These are phyloP conservation scores for Panaeolus cyanescens DNA, from an alignment of 768 basidiomycete species.

Conservation along the genomic window DNA sequence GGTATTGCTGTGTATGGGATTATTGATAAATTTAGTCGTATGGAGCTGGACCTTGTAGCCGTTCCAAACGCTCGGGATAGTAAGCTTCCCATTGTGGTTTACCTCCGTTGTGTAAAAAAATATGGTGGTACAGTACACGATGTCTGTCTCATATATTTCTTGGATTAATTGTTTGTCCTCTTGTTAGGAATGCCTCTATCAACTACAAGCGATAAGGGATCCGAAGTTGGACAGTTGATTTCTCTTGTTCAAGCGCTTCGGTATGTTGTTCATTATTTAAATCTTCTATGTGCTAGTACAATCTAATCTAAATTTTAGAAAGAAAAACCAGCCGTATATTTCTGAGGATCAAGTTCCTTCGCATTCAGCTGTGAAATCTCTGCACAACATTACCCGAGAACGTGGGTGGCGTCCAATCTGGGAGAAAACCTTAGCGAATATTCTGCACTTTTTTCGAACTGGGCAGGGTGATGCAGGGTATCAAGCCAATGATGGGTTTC, in stretches of 20 bases:
- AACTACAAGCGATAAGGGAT: slow-evolving; percentile 20
- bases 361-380: slow-evolving; percentile 22
- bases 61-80: slow-evolving; percentile 18
- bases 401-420: slow-evolving; percentile 26
- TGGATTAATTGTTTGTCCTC: not conserved
- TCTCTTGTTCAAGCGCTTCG: slow-evolving; percentile 19
- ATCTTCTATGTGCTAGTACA: not conserved
- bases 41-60: slow-evolving; percentile 18
- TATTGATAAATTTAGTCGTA: slow-evolving; percentile 22
- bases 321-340: slow-evolving; percentile 18
- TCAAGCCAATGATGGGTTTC: slow-evolving; percentile 17
- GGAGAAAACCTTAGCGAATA: slow-evolving; percentile 27
- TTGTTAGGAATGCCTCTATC: slow-evolving; percentile 25
- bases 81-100: slow-evolving; percentile 19
- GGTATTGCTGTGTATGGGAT: slow-evolving; percentile 26
- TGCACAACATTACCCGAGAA: slow-evolving; percentile 29
- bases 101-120: slow-evolving; percentile 15
- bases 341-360: slow-evolving; percentile 21
- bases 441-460: slow-evolving; percentile 17
- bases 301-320: slow-evolving; percentile 6
- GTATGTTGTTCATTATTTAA: slow-evolving; percentile 11
- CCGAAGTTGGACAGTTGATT: slow-evolving; percentile 22
- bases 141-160: not conserved
- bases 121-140: slow-evolving; percentile 14
- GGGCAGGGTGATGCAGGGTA: slow-evolving; percentile 21